Base-by-base conservation (phyloP, 2,329 filamentous ascomycete genomes). In the Exophiala alcalophila region DNA sequence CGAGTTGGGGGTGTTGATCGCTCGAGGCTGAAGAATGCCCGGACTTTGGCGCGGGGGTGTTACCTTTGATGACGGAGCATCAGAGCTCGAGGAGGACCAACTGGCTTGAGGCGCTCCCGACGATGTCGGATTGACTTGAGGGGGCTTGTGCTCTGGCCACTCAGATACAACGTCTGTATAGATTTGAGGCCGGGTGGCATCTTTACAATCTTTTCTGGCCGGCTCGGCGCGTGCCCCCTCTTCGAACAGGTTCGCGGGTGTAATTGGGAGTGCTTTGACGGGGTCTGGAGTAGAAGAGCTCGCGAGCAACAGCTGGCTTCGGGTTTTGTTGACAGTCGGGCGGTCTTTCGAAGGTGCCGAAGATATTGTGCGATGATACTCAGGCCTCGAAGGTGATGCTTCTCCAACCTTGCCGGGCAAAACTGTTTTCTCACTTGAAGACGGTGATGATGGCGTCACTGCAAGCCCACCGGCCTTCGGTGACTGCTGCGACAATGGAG, bases 31-130 rank as follows among this genome's bases (percentile, higher is more conserved):
- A 7, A 35, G 27, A 15, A 31, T 19, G 19, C 35, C 24, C 8
- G 33, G n/a, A 15, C 25, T 32, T 16, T 72, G 67, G 59, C 76
- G 74, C 35, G 71, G 71, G 18, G 74, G 71, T 12, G 72, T 65
- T 10, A 57, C 60, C 10, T 69, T 61, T n/a, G 68, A 62, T n/a
- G 62, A 58, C 2, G 24, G 36, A 18, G 27, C 7, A 12, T 14
- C 31, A 15, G 35, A 14, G 14, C 28, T 39, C 11, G 27, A 20
- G 12, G 24, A 42, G 48, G 16, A 18, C 6, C 43, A 30, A 6
- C 34, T 19, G 10, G 20, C 27, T 43, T 32, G 41, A 44, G 24
- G 40, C n/a, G n/a, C n/a, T n/a, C n/a, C n/a, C n/a, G n/a, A 20
- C 14, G 24, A 42, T 49, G 16, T 12, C 6, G 47, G 34, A 6